Evolutionary conservation across 129 eudicot species (phyloP).

Genomic region (Heracleum sosnowskyi): DNA sequence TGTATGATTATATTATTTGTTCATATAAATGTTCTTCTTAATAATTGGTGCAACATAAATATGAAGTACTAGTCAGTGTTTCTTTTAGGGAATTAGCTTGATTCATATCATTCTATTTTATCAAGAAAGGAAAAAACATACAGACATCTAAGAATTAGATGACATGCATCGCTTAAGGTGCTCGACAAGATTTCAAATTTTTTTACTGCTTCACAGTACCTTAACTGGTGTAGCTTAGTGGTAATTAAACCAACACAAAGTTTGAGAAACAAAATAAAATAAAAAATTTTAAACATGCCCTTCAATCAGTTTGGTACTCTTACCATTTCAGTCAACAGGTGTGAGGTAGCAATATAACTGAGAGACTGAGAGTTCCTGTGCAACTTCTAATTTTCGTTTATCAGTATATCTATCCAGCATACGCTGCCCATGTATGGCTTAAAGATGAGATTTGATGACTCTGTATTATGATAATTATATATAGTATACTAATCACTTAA

Average conservation of each 20-base stretch:
- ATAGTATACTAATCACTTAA: background rate
- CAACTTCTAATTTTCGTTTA: too few relatives aligned
- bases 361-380: too few relatives aligned
- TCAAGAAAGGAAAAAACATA: background rate
- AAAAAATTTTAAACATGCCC: background rate
- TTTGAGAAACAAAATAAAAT: background rate
- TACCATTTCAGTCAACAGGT: background rate
- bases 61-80: too few relatives aligned
- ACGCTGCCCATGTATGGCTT: background rate
- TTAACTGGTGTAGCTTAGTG: background rate
- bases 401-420: too few relatives aligned
- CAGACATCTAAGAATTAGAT: background rate
- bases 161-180: too few relatives aligned
- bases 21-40: too few relatives aligned
- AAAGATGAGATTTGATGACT: background rate
- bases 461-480: background rate
- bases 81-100: conserved; percentile 58
- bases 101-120: conserved; percentile 19
- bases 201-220: background rate
- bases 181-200: too few relatives aligned
- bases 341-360: background rate
- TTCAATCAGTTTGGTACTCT: background rate
- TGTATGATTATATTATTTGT: too few relatives aligned
- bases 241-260: background rate
- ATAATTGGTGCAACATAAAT: too few relatives aligned